A percentile compares a stretch with the other conserved stretches of the same genome.
Evolutionary conservation across 495 filamentous ascomycete species (phyloP).

Genomic region (Paragyromitra xinjiangensis): DNA sequence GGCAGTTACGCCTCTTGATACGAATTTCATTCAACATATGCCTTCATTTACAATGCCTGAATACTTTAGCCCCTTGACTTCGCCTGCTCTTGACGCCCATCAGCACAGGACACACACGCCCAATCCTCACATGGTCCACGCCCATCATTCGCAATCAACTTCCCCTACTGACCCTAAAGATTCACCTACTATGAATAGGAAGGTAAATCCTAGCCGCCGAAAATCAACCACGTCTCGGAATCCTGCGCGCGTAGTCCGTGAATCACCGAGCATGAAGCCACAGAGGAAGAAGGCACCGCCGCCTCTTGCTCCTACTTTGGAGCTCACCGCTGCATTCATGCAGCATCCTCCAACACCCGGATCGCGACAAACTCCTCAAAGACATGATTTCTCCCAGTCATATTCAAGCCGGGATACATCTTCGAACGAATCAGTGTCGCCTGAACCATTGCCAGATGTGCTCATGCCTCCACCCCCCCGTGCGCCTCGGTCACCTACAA

Average conservation of each 20-base stretch:
- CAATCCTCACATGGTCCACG: conserved; percentile 52
- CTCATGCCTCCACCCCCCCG: conserved; percentile 72
- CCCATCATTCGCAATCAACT: conserved; percentile 45
- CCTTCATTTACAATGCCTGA: conserved; percentile 85
- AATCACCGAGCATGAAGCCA: conserved; percentile 87
- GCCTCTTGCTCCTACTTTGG: conserved; percentile 48
- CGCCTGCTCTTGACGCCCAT: conserved; percentile 74
- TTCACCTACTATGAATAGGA: conserved; percentile 62
- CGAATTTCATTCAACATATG: conserved; percentile 74
- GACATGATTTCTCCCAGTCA: conserved; percentile 46
- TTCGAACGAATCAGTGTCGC: conserved; percentile 74
- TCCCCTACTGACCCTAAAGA: conserved; percentile 58
- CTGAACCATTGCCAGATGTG: conserved; percentile 73
- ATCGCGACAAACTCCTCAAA: conserved; percentile 37
- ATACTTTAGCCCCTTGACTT: conserved; percentile 93
- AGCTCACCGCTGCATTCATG: conserved; percentile 47
- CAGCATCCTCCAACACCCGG: conserved; percentile 42
- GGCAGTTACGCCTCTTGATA: conserved; percentile 89
- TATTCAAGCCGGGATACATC: conserved; percentile 68
- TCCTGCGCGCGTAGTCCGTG: conserved; percentile 65
- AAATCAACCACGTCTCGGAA: conserved; percentile 61
- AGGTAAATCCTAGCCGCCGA: conserved; percentile 62
- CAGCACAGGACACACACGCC: conserved; percentile 53
- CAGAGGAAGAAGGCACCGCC: conserved; percentile 67
- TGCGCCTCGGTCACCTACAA: conserved; percentile 50